Evolutionary conservation across 2,329 filamentous ascomycete species (phyloP).

Genomic region (Berkeleyomyces rouxiae): DNA sequence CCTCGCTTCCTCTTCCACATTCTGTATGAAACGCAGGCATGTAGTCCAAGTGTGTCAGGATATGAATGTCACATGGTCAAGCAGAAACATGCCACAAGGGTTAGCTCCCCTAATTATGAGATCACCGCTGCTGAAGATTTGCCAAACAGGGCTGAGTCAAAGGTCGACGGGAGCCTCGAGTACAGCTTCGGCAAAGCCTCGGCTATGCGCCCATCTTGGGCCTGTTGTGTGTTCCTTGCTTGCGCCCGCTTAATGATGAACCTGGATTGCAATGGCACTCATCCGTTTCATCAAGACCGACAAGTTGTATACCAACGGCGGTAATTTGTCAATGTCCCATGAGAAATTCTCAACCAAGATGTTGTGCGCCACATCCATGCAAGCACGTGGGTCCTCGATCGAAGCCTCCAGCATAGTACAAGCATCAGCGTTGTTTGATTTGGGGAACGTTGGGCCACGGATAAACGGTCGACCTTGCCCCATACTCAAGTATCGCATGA

Average conservation of each 20-base stretch:
- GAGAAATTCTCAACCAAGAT: conserved; percentile 38
- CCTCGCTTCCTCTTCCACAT: not conserved
- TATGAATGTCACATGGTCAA: not conserved
- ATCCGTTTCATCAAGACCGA: conserved; percentile 46
- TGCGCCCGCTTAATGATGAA: not conserved
- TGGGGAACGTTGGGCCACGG: conserved; percentile 18
- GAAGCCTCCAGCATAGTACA: conserved; percentile 21
- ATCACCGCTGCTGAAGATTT: not conserved
- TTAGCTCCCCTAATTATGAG: not conserved
- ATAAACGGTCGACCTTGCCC: conserved; percentile 38
- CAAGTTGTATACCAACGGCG: conserved; percentile 51
- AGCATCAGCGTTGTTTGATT: not conserved
- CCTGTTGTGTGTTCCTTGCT: not conserved
- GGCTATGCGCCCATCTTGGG: not conserved
- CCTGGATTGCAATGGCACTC: conserved; percentile 28
- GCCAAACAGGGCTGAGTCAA: no score
- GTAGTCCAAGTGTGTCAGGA: not conserved
- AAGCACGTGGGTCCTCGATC: conserved; percentile 38
- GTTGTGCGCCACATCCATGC: conserved; percentile 42
- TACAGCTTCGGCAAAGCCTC: not conserved
- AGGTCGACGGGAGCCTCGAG: no score
- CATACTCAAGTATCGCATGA: conserved; percentile 40
- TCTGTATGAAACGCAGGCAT: not conserved
- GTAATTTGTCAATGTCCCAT: conserved; percentile 26
- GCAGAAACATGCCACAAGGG: not conserved